Evolutionary conservation across 176 grass and related monocot species (phyloP), one percentile per base, ranked within the genome.

Genomic region (Bromus sterilis): DNA sequence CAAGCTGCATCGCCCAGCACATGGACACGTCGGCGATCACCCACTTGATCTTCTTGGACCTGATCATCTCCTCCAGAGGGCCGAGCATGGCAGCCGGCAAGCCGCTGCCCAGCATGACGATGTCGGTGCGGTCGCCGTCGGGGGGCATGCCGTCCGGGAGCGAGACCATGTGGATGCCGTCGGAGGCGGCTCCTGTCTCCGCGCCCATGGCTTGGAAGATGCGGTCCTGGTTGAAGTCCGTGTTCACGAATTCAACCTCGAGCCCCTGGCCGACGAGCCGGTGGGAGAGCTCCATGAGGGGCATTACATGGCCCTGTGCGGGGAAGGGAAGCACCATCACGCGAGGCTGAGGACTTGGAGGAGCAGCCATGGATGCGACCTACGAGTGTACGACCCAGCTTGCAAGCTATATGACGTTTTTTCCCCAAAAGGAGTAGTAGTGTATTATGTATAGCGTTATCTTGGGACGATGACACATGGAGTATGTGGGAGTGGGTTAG

Each of bases 81-180:
- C 66, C 35, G 16, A 75, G 73, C 81, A 94, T 94, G 33, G 64
- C 64, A 0, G 20, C 64, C 34, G 34, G 64, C 64, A 67, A 12
- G 64, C 64, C 64, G 73, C 65, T 43, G 0, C 16, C 51, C 6
- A 87, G 24, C 76, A 66, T 86, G 21, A 78, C 62, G 9, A 92
- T 51, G 66, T 89, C 74, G 6, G 84, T 89, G 25, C 78, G 86
- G 46, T 87, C 84, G 48, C 89, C 93, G 42, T 20, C 81, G 34
- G 89, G 82, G 18, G 9, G 87, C 72, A 93, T 67, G 56, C 94
- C 94, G 49, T 97, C 91, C 10, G 86, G 90, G 55, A 91, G 21
- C 2, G 86, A 85, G 25, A 93, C 61, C 91, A 93, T 80, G 30
- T 86, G 48, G 1, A 97, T 81, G 44, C 81, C 86, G 42, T 77